A percentile compares a stretch with the other conserved stretches of the same genome.
Conservation (phyloP, 805 yeast genomes). For the Candida sanyiensis region DNA sequence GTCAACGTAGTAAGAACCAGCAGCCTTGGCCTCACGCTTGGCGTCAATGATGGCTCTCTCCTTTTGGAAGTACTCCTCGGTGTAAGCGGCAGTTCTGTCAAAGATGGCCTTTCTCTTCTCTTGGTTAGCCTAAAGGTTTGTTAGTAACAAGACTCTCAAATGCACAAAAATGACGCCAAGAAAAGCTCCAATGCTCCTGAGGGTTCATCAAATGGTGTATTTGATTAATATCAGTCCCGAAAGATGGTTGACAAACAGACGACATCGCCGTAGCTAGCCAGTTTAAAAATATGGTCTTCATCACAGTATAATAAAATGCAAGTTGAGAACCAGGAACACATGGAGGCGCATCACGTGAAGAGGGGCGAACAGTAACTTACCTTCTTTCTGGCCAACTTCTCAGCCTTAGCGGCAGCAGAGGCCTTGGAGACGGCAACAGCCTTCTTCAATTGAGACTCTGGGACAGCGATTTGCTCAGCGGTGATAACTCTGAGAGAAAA, state of each 20-base stretch:
- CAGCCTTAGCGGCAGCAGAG: conserved; percentile 74
- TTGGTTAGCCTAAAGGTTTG: conserved; percentile 38
- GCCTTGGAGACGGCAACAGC: conserved; percentile 72
- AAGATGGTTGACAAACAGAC: conserved; percentile 74
- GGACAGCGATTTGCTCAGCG: conserved; percentile 42
- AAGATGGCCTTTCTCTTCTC: conserved; percentile 65
- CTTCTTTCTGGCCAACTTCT: conserved; percentile 68
- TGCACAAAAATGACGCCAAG: background rate
- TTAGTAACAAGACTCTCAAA: conserved; percentile 11
- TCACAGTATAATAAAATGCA: conserved; percentile 24
- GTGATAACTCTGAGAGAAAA: conserved; percentile 25
- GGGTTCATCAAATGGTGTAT: conserved; percentile 6
- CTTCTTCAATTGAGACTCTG: conserved; percentile 86
- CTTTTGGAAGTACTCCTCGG: conserved; percentile 87
- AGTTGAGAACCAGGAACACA: background rate
- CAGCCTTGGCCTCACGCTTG: conserved; percentile 90
- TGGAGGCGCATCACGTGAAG: background rate
- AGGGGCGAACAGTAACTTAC: conserved; percentile 47
- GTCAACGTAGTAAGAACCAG: conserved; percentile 90
- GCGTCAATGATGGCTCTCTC: conserved; percentile 84
- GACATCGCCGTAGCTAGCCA: conserved; percentile 68
- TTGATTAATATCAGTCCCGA: conserved; percentile 52
- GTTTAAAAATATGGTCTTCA: conserved; percentile 47
- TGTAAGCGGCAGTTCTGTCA: conserved; percentile 96
- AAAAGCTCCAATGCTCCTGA: too few relatives aligned